These are phyloP conservation scores for Hortiboletus rubellus DNA, from an alignment of 1,284 basidiomycete species.

Conservation along the genomic window DNA sequence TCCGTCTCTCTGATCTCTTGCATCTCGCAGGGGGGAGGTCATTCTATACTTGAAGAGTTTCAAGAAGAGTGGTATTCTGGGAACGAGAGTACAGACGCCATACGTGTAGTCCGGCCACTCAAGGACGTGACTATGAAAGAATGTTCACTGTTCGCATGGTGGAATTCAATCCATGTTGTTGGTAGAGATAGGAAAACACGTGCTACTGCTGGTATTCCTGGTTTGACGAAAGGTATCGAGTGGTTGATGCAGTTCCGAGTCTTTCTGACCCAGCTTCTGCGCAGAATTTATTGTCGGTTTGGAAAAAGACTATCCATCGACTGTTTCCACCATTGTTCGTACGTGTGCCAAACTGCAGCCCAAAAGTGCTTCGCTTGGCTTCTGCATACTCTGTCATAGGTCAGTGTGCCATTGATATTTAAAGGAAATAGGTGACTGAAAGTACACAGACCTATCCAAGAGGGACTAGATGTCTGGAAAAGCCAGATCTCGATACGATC, in stretches of 20 bases:
- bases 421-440: neutral
- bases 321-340: constrained; percentile 83
- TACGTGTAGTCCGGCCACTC: constrained; percentile 71
- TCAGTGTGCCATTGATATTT: constrained; percentile 37
- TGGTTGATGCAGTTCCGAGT: neutral
- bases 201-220: constrained; percentile 62
- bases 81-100: constrained; percentile 6
- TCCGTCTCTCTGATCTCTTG: constrained; percentile 76
- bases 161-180: constrained; percentile 55
- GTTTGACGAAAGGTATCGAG: constrained; percentile 68
- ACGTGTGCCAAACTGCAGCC: constrained; percentile 84
- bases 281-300: constrained; percentile 81
- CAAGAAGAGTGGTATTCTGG: constrained; percentile 60
- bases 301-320: constrained; percentile 84
- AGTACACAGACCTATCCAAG: constrained; percentile 61
- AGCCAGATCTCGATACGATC: constrained; percentile 68
- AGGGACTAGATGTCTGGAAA: constrained; percentile 73
- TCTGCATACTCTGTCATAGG: constrained; percentile 76
- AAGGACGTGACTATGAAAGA: constrained; percentile 82
- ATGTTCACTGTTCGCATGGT: constrained; percentile 76
- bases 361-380: constrained; percentile 51
- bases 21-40: constrained; percentile 80
- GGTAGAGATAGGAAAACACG: constrained; percentile 52
- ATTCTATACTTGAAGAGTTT: constrained; percentile 70
- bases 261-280: constrained; percentile 1